phyloP scores from a whole-genome alignment of 2,329 filamentous ascomycete species.

The Gaeumannomyces sp. region DNA sequence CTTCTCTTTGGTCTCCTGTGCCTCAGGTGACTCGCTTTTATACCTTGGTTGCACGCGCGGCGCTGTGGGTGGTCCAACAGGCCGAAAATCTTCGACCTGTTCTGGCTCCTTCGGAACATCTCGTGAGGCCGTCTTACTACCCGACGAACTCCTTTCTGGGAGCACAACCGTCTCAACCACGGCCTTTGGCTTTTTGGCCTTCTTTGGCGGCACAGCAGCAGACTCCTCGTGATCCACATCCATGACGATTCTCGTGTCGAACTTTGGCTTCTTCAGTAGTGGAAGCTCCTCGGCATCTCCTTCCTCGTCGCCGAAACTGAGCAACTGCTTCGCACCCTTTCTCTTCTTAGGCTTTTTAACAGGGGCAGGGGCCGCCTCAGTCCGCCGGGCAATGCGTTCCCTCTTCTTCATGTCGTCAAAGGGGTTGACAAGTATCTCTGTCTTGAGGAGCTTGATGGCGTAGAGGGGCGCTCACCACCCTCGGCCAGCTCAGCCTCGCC shows the following conservation, averaged over 20 bases:
- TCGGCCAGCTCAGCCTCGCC: constrained; percentile 78
- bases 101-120: neutral
- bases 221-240: constrained; percentile 40
- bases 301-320: constrained; percentile 73
- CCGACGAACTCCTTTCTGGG: constrained; percentile 8
- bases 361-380: constrained; percentile 35
- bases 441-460: constrained; percentile 67
- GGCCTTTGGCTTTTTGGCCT: constrained; percentile 22
- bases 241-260: constrained; percentile 68
- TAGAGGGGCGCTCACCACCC: constrained; percentile 80
- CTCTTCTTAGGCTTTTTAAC: constrained; percentile 61
- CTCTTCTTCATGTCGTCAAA: constrained; percentile 76
- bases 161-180: constrained; percentile 22
- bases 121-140: neutral
- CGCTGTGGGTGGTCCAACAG: neutral
- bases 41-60: constrained; percentile 8
- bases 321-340: constrained; percentile 67
- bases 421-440: constrained; percentile 75
- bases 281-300: constrained; percentile 51
- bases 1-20: constrained; percentile 30
- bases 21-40: constrained; percentile 27
- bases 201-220: constrained; percentile 15
- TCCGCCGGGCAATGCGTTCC: constrained; percentile 46
- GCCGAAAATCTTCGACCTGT: neutral
- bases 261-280: constrained; percentile 69